Conservation (phyloP, 257 asterid species). For the Nicotiana undulata region DNA sequence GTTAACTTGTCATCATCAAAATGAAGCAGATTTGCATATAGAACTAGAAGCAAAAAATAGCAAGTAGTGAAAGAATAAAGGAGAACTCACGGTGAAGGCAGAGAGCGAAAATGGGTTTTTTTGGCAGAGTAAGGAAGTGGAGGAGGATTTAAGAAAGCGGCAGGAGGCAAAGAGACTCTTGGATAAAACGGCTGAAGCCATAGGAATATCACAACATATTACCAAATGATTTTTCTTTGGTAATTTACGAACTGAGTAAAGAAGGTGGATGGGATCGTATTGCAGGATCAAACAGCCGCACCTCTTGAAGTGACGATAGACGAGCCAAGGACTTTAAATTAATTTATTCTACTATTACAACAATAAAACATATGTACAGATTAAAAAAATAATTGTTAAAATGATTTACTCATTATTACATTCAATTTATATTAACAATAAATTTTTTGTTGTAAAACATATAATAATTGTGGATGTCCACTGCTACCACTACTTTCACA, state of each 20-base stretch:
- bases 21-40: background rate
- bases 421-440: too few relatives aligned
- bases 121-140: constrained; percentile 23
- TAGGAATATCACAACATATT: constrained; percentile 11
- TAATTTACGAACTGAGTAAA: too few relatives aligned
- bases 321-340: background rate
- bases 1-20: background rate
- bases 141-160: constrained; percentile 35
- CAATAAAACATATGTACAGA: too few relatives aligned
- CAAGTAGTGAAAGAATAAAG: background rate
- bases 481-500: too few relatives aligned
- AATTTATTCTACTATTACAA: too few relatives aligned
- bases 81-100: constrained; percentile 35
- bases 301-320: background rate
- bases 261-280: background rate
- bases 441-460: too few relatives aligned
- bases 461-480: too few relatives aligned
- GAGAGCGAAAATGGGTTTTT: constrained; percentile 32
- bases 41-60: background rate
- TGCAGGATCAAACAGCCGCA: background rate
- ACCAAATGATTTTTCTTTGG: background rate
- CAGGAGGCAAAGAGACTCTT: constrained; percentile 48
- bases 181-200: constrained; percentile 65
- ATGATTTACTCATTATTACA: too few relatives aligned
- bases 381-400: too few relatives aligned